A percentile compares a stretch with the other conserved stretches of the same genome.
Conservation (phyloP, 164 flowering plant species). For the Berberis vulgaris region DNA sequence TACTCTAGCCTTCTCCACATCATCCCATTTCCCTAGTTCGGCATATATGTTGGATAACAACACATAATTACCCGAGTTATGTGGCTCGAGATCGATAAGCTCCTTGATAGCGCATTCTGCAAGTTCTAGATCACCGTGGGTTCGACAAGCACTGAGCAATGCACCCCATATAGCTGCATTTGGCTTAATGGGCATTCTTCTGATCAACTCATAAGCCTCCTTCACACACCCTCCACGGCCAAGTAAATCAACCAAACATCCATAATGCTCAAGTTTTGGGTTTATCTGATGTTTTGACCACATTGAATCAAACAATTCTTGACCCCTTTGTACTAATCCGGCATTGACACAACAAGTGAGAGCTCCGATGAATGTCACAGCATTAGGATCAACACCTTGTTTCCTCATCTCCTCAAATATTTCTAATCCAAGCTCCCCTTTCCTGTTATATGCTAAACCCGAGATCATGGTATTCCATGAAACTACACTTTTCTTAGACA, state of each 20-base stretch:
- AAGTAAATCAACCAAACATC: slow-evolving; percentile 80
- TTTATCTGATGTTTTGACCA: slow-evolving; percentile 21
- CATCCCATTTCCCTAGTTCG: slow-evolving; percentile 65
- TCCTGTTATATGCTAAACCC: slow-evolving; percentile 64
- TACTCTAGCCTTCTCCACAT: slow-evolving; percentile 57
- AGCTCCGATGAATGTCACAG: slow-evolving; percentile 54
- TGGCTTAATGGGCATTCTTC: slow-evolving; percentile 55
- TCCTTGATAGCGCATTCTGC: slow-evolving; percentile 64
- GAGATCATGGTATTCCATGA: slow-evolving; percentile 75
- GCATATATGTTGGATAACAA: slow-evolving; percentile 77
- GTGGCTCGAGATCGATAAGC: slow-evolving; percentile 58
- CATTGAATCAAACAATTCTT: slow-evolving; percentile 57
- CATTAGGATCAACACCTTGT: slow-evolving; percentile 40
- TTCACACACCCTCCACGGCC: slow-evolving; percentile 53
- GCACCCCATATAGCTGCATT: slow-evolving; percentile 85
- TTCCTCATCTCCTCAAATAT: slow-evolving; percentile 62
- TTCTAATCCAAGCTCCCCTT: slow-evolving; percentile 43
- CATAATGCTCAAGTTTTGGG: slow-evolving; percentile 73
- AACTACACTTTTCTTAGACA: slow-evolving; percentile 56
- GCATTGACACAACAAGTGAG: slow-evolving; percentile 63
- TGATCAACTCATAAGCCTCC: slow-evolving; percentile 59
- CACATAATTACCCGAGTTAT: slow-evolving; percentile 79
- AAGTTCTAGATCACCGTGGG: slow-evolving; percentile 40
- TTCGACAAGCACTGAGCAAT: slow-evolving; percentile 64
- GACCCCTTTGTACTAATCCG: slow-evolving; percentile 60